Evolutionary conservation across 805 yeast species (phyloP).

Genomic region (Metschnikowia lochheadii): DNA sequence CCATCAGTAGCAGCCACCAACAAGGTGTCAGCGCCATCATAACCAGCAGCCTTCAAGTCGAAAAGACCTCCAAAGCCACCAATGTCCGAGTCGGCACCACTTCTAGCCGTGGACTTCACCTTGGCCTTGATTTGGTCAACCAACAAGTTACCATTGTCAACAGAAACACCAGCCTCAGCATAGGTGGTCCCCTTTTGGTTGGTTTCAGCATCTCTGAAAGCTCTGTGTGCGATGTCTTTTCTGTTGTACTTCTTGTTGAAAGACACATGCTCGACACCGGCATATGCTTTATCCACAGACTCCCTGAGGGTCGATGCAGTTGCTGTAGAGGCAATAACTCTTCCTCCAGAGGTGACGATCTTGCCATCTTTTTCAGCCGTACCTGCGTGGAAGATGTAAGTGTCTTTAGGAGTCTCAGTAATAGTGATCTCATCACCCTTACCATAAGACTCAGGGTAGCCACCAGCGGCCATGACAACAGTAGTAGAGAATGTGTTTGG

Average conservation of each 20-base stretch:
- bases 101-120: slow-evolving; percentile 88
- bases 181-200: slow-evolving; percentile 59
- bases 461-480: slow-evolving; percentile 95
- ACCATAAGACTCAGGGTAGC: slow-evolving; percentile 84
- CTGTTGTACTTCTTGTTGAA: slow-evolving; percentile 80
- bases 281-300: slow-evolving; percentile 83
- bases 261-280: slow-evolving; percentile 71
- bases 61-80: slow-evolving; percentile 99
- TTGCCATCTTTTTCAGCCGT: slow-evolving; percentile 59
- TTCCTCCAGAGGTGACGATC: slow-evolving; percentile 86
- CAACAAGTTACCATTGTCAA: slow-evolving; percentile 87
- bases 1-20: slow-evolving; percentile 98
- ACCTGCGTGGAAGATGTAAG: slow-evolving; percentile 94
- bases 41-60: slow-evolving; percentile 86
- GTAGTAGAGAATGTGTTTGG: slow-evolving; percentile 72
- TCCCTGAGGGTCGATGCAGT: slow-evolving; percentile 68
- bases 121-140: slow-evolving; percentile 86
- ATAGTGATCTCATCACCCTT: slow-evolving; percentile 85
- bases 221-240: slow-evolving; percentile 93
- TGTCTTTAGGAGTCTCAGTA: slow-evolving; percentile 44
- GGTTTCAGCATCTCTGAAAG: slow-evolving; percentile 57
- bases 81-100: slow-evolving; percentile 96
- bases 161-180: slow-evolving; percentile 95
- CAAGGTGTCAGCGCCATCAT: slow-evolving; percentile 69
- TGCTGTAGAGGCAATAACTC: slow-evolving; percentile 95